Evolutionary conservation across 176 grass and related monocot species (phyloP), one percentile per base, ranked within the genome.

Genomic region (Elymus sibiricus): DNA sequence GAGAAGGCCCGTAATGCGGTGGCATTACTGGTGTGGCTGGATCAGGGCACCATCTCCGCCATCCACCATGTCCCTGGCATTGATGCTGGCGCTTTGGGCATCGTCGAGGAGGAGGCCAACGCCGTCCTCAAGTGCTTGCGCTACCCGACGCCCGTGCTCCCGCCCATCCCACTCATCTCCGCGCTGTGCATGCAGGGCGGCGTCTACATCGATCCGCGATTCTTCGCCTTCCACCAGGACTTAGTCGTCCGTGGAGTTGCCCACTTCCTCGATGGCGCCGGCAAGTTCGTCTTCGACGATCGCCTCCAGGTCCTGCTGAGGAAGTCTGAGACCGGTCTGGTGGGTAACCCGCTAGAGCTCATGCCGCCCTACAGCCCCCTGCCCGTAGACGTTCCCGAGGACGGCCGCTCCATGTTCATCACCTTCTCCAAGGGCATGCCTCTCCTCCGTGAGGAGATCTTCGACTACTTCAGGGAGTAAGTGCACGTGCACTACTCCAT

Each of bases 381-480:
- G 1, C 31, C n/a, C 1, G 21, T 31, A 3, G 39, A 24, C 0
- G 64, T 88, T 38, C 11, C 80, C 0, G 88, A 88, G 75, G 92
- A 94, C 81, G 69, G 16, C 67, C 84, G 49, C 49, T 19, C 49
- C 2, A 53, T 53, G 49, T 53, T 53, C 49, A 53, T 53, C 10
- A 94, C 92, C 25, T 90, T 92, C 35, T 85, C 90, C 0, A 74
- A 40, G 39, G 92, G 90, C 4, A 63, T 87, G n/a, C 47, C 92
- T 8, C 28, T 92, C 1, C 66, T 26, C 1, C 76, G 86, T 12
- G 88, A 85, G 6, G 86, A 93, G 42, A 93, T 97, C 14, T 80
- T 77, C 11, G 70, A 88, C 39, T 87, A 97, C 70, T 97, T 94
- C 62, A 91, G 28, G 7, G 9, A 90, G 92, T 94, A 82, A 59